Evolutionary conservation across 441 rosid species (phyloP).

Genomic region (Viola pubescens): DNA sequence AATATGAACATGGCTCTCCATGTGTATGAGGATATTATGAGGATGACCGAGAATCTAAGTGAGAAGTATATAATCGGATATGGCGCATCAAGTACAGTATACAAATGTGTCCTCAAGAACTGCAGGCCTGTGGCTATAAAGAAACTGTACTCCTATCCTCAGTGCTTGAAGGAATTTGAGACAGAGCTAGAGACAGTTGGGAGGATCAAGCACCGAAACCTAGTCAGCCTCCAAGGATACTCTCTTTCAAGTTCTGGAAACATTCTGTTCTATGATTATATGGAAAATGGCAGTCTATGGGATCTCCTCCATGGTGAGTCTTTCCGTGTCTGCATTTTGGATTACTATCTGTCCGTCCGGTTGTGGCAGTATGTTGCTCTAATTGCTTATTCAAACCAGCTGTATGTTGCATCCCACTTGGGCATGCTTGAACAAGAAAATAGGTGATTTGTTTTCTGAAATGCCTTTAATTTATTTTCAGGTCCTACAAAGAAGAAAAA

Average conservation of each 20-base stretch:
- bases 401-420: too few species aligned
- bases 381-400: too few species aligned
- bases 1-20: constrained; percentile 98
- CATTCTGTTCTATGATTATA: constrained; percentile 91
- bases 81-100: constrained; percentile 94
- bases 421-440: too few species aligned
- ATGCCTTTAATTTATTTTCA: constrained; percentile 21
- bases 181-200: constrained; percentile 87
- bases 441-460: too few species aligned
- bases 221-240: constrained; percentile 88
- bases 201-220: constrained; percentile 87
- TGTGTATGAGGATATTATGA: constrained; percentile 91
- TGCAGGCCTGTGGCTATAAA: constrained; percentile 96
- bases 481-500: constrained; percentile 73
- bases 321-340: not conserved
- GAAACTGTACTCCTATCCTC: constrained; percentile 80
- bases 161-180: constrained; percentile 81
- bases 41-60: constrained; percentile 94
- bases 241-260: constrained; percentile 74
- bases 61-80: constrained; percentile 82
- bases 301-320: constrained; percentile 86
- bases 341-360: too few species aligned
- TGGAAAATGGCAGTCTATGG: constrained; percentile 99
- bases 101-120: constrained; percentile 87
- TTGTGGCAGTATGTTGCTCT: too few species aligned